A percentile compares a stretch with the other conserved stretches of the same genome.
phyloP scores from a whole-genome alignment of 176 grass and related monocot genomes.

The Raddia distichophylla region DNA sequence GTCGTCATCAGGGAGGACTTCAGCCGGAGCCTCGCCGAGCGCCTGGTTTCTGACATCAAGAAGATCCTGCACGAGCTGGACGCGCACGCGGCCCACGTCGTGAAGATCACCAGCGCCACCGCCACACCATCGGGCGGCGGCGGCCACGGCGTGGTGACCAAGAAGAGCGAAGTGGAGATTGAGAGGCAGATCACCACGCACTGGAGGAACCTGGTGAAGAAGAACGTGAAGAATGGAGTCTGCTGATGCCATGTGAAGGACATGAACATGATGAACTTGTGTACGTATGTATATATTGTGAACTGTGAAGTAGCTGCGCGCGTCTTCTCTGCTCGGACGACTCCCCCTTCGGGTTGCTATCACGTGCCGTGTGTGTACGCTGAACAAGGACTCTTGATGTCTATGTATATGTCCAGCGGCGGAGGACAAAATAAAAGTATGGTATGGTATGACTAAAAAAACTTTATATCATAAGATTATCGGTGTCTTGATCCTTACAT shows the following conservation, averaged over 20 bases:
- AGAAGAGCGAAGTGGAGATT: constrained; percentile 50
- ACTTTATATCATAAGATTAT: too few species aligned
- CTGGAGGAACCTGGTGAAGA: constrained; percentile 42
- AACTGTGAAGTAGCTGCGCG: not conserved
- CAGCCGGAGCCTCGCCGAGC: constrained; percentile 60
- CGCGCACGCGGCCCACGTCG: constrained; percentile 13
- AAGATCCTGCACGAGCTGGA: constrained; percentile 67
- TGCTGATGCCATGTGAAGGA: constrained; percentile 39
- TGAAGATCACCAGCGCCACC: constrained; percentile 26
- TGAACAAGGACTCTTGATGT: not conserved
- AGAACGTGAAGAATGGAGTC: constrained; percentile 46
- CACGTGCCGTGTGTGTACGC: not conserved
- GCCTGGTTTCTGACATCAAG: constrained; percentile 50
- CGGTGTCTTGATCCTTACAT: too few species aligned
- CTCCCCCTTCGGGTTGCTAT: not conserved
- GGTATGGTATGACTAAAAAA: too few species aligned
- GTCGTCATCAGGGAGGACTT: constrained; percentile 89
- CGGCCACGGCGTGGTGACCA: not conserved
- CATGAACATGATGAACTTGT: too few species aligned
- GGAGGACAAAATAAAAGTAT: too few species aligned
- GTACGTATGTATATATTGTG: constrained; percentile 6
- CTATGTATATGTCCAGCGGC: not conserved
- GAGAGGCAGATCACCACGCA: constrained; percentile 30
- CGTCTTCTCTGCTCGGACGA: not conserved
- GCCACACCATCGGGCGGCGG: not conserved